Percentiles rank a stretch among this genome's conserved stretches.
Conservation (phyloP, 2,329 filamentous ascomycete genomes). For the Rhynchosporium agropyri region DNA sequence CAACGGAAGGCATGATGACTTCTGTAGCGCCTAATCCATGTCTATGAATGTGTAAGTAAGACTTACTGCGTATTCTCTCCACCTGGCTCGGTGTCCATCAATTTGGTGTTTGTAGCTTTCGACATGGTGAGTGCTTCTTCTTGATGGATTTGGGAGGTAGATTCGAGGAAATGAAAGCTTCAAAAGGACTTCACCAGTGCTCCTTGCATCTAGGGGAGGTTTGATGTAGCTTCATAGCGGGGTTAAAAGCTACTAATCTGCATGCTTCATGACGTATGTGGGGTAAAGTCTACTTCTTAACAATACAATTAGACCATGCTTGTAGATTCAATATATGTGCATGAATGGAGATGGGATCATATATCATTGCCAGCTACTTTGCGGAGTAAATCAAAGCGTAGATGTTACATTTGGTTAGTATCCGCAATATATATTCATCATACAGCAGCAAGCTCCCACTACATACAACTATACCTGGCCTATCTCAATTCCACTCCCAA, state of each 20-base stretch:
- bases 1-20: background rate
- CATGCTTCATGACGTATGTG: constrained; percentile 22
- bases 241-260: constrained; percentile 1
- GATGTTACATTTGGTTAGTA: constrained; percentile 18
- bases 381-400: constrained; percentile 1
- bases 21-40: background rate
- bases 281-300: constrained; percentile 11
- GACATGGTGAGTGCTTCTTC: constrained; percentile 16
- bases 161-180: background rate
- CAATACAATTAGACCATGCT: background rate
- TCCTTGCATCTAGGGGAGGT: background rate
- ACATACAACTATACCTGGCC: constrained; percentile 41
- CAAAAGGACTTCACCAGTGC: too few relatives aligned
- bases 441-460: constrained; percentile 12
- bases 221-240: background rate
- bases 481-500: constrained; percentile 72
- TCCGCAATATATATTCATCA: constrained; percentile 10
- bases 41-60: background rate
- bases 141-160: background rate
- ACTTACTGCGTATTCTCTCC: constrained; percentile 61
- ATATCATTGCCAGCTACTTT: background rate
- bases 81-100: constrained; percentile 62
- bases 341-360: background rate
- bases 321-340: background rate
- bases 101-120: constrained; percentile 37